A percentile compares a stretch with the other conserved stretches of the same genome.
phyloP scores from a whole-genome alignment of 2,329 filamentous ascomycete genomes.

The Berkeleyomyces rouxiae region DNA sequence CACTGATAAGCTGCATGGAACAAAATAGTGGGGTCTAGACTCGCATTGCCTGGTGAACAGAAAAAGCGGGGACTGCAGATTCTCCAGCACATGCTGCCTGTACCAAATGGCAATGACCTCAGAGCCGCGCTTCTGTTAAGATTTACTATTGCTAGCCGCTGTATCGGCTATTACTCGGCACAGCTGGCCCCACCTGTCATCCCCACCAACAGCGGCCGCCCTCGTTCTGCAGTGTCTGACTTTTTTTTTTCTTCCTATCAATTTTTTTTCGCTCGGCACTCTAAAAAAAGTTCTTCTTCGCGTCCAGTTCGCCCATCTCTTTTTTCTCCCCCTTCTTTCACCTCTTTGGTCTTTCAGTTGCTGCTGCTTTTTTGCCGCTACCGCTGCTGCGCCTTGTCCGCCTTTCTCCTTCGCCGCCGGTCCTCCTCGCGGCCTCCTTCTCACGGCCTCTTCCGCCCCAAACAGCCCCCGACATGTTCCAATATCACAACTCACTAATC shows the following conservation, averaged over 20 bases:
- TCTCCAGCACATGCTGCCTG: not conserved
- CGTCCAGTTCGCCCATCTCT: not conserved
- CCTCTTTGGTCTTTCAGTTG: not conserved
- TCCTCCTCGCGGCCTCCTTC: not conserved
- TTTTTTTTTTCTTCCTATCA: not conserved
- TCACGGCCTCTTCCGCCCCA: not conserved
- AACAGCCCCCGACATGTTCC: constrained; percentile 11
- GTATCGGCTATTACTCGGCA: not conserved
- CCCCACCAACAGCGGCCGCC: not conserved
- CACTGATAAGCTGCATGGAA: not conserved
- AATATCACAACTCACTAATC: constrained; percentile 7
- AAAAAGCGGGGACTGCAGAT: not conserved
- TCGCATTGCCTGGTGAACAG: not conserved
- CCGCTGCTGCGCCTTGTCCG: not conserved
- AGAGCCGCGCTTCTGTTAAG: not conserved
- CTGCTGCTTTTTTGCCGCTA: not conserved
- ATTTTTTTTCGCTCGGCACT: not conserved
- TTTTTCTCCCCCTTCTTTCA: not conserved
- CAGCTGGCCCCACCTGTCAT: not conserved
- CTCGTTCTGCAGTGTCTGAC: not conserved
- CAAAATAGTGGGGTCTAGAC: not conserved
- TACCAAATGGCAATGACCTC: no score
- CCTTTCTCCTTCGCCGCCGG: not conserved
- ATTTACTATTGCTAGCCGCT: not conserved
- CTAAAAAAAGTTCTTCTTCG: not conserved